phyloP scores from a whole-genome alignment of 495 filamentous ascomycete genomes.

The Evernia prunastri region DNA sequence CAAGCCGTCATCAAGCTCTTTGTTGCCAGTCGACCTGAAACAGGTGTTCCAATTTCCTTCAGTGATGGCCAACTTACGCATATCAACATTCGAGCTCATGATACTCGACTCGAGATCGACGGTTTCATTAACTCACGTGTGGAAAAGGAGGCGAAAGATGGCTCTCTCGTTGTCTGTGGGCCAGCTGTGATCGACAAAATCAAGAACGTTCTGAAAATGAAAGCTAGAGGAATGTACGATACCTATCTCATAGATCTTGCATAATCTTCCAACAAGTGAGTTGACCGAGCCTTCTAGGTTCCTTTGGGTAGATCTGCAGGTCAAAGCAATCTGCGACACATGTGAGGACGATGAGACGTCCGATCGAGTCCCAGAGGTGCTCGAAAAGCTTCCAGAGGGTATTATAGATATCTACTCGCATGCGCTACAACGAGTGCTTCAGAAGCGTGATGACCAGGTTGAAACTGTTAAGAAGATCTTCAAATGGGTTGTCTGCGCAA shows the following conservation, averaged over 20 bases:
- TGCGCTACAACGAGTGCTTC: slow-evolving; percentile 19
- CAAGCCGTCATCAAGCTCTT: slow-evolving; percentile 7
- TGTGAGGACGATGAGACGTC: slow-evolving; percentile 26
- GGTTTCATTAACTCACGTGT: slow-evolving; percentile 7
- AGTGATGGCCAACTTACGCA: slow-evolving; percentile 4
- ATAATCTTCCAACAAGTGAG: slow-evolving; percentile 4
- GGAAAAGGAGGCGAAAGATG: slow-evolving; percentile 5
- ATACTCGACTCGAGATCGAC: slow-evolving; percentile 9
- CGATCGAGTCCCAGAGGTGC: slow-evolving; percentile 16
- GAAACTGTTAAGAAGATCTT: slow-evolving; percentile 19
- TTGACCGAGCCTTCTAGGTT: slow-evolving; percentile 23
- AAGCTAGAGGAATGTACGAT: slow-evolving; percentile 8
- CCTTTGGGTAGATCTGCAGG: slow-evolving; percentile 30
- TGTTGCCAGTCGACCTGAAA: slow-evolving; percentile 5
- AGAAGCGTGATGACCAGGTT: slow-evolving; percentile 5
- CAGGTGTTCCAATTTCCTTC: slow-evolving; percentile 4
- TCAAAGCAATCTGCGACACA: slow-evolving; percentile 26
- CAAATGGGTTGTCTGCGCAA: slow-evolving; percentile 23
- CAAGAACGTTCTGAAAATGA: slow-evolving; percentile 5
- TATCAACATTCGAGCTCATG: slow-evolving; percentile 8
- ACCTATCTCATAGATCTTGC: slow-evolving; percentile 6
- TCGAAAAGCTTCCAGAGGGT: slow-evolving; percentile 22
- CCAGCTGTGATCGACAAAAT: slow-evolving; percentile 3
- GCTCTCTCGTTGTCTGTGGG: slow-evolving; percentile 7
- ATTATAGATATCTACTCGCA: slow-evolving; percentile 18